A percentile compares a stretch with the other conserved stretches of the same genome.
Conservation (phyloP, 768 basidiomycete species). For the Leccinum ochraceum region DNA sequence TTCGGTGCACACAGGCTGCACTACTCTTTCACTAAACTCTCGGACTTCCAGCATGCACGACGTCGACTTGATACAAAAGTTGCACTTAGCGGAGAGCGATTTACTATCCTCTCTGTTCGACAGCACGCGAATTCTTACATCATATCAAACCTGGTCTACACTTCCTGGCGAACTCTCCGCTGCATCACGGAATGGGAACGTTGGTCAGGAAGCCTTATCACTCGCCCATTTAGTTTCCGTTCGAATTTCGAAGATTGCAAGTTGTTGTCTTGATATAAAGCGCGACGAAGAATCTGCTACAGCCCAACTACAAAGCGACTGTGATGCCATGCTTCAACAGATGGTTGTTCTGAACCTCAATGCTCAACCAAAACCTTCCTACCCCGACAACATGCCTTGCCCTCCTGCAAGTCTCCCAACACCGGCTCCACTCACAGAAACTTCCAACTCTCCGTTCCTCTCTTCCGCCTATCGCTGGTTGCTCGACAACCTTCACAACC, state of each 20-base stretch:
- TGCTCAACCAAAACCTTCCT: background rate
- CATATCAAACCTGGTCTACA: conserved; percentile 1
- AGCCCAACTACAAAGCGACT: background rate
- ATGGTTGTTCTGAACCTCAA: conserved; percentile 4
- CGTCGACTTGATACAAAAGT: conserved; percentile 3
- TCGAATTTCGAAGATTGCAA: conserved; percentile 6
- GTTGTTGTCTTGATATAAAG: conserved; percentile 8
- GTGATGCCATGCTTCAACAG: conserved; percentile 4
- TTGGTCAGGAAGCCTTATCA: background rate
- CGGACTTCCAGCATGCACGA: background rate
- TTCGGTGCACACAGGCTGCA: background rate
- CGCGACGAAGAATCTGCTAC: background rate
- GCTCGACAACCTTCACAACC: conserved; percentile 47
- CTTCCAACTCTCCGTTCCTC: background rate
- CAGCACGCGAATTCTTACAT: background rate
- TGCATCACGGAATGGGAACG: background rate
- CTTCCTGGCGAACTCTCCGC: background rate
- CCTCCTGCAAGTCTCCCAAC: background rate
- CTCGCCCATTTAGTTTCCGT: conserved; percentile 2
- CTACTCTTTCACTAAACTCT: background rate
- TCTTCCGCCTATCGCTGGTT: conserved; percentile 25
- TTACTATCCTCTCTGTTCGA: background rate
- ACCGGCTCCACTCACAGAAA: background rate
- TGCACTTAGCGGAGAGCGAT: conserved; percentile 1
- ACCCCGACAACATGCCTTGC: background rate